Base-by-base conservation (phyloP, 768 basidiomycete genomes). In the Cyclocybe aegerita region DNA sequence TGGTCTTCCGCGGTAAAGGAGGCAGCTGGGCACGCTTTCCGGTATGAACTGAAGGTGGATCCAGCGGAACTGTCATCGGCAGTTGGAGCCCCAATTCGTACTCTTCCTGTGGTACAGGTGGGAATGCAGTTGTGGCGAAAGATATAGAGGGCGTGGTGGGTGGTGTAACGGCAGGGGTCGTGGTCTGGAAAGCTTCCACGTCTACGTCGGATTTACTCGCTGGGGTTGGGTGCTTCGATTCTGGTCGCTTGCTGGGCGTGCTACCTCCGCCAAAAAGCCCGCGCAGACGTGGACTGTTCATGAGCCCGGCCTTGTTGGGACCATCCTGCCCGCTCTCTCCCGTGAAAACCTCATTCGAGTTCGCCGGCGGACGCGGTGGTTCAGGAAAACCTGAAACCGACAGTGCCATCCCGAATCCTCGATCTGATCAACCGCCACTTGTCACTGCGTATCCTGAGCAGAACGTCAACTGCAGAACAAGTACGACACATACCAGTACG, bases 331-430 rank as follows among this genome's bases (percentile, higher is more conserved):
- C 41, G 30, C 47, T 39, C 16, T 52, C 56, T 31, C 41, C 46
- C 7, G 50, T 39, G 50, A 59, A 53, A 6, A 52, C 48, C 43
- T 59, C 58, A 23, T 46, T 56, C 23, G 55, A 40, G 29, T 42
- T 15, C n/a, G 44, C 49, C 15, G 59, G 39, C n/a, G 64, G 63
- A 45, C 65, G 67, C 54, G 59, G 57, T 6, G 62, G 63, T 55
- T 71, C 66, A 50, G 70, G 70, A 58, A 71, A 71, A 6, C 63
- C 67, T 32, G 70, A 71, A 30, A 71, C 70, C 4, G 70, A 70
- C 46, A 71, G 52, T 15, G 64, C 65, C 68, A 23, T 23, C 23
- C 23, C 23, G 23, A 23, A 23, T 23, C 23, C 23, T 23, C 23
- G 23, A 70, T 70, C 46, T 50, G 48, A 46, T 51, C 43, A 32